A percentile compares a stretch with the other conserved stretches of the same genome.
Evolutionary conservation across 2,329 filamentous ascomycete species (phyloP).

Genomic region (Colletotrichum tanaceti): DNA sequence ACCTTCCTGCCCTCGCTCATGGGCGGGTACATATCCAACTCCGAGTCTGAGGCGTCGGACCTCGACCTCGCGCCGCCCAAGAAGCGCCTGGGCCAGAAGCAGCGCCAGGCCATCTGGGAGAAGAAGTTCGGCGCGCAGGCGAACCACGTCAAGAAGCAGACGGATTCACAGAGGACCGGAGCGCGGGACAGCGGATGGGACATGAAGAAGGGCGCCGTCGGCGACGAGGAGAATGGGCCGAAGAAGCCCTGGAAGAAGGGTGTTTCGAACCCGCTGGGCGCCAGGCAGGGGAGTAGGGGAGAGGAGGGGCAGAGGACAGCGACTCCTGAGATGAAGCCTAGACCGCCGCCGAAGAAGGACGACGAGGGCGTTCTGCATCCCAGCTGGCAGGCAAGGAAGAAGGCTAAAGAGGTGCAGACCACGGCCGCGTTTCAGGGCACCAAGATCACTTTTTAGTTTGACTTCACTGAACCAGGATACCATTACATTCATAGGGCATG

Average conservation of each 20-base stretch:
- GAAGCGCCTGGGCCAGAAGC: constrained; percentile 80
- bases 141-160: constrained; percentile 67
- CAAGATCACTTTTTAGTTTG: constrained; percentile 57
- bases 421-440: constrained; percentile 65
- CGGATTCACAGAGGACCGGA: constrained; percentile 48
- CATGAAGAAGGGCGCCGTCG: constrained; percentile 65
- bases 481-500: background rate
- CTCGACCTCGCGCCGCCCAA: constrained; percentile 74
- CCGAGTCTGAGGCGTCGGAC: constrained; percentile 73
- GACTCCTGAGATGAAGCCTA: constrained; percentile 39
- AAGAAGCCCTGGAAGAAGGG: constrained; percentile 66
- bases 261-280: constrained; percentile 52
- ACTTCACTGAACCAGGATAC: background rate
- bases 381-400: constrained; percentile 73
- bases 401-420: constrained; percentile 67
- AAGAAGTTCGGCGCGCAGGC: constrained; percentile 81
- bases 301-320: constrained; percentile 30
- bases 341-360: constrained; percentile 54
- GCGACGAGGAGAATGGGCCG: constrained; percentile 49
- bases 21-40: constrained; percentile 83
- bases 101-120: constrained; percentile 82
- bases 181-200: constrained; percentile 68
- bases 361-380: constrained; percentile 70
- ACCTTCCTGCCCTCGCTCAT: constrained; percentile 81
- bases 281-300: constrained; percentile 40